phyloP scores from a whole-genome alignment of 192 early-diverging fungal species.

The Neocallimastix lanati region DNA sequence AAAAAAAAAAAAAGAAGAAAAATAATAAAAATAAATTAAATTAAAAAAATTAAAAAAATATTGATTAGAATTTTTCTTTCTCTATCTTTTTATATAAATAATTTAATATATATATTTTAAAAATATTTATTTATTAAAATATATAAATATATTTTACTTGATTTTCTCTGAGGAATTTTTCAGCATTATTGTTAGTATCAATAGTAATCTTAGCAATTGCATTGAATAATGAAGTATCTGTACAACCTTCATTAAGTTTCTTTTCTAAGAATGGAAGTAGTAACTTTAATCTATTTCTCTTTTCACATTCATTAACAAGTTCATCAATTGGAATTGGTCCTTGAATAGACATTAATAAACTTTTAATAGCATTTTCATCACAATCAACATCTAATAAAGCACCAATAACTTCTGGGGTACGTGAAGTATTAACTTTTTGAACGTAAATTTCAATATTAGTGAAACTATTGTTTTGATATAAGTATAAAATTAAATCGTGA shows the following conservation, averaged over 20 bases:
- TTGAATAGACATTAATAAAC: conserved; percentile 61
- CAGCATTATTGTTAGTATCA: conserved; percentile 97
- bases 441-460: conserved; percentile 99
- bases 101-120: no score
- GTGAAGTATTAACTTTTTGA: conserved; percentile 90
- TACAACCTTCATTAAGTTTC: conserved; percentile 68
- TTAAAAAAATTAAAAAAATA: no score
- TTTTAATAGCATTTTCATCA: conserved; percentile 85
- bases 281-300: conserved; percentile 91
- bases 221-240: conserved; percentile 85
- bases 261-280: conserved; percentile 85
- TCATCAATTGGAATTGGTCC: conserved; percentile 66
- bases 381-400: conserved; percentile 97
- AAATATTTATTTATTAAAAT: no score
- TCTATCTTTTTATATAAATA: no score
- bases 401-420: conserved; percentile 87
- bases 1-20: conserved; percentile 3
- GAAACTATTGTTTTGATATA: conserved; percentile 82
- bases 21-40: background rate
- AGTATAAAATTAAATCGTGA: conserved; percentile 86
- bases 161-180: conserved; percentile 81
- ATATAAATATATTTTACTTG: conserved; percentile 15
- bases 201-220: conserved; percentile 98
- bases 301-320: conserved; percentile 79
- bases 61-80: no score